Conservation (phyloP, 169 alveolate species). For the Plasmodium gaboni region DNA sequence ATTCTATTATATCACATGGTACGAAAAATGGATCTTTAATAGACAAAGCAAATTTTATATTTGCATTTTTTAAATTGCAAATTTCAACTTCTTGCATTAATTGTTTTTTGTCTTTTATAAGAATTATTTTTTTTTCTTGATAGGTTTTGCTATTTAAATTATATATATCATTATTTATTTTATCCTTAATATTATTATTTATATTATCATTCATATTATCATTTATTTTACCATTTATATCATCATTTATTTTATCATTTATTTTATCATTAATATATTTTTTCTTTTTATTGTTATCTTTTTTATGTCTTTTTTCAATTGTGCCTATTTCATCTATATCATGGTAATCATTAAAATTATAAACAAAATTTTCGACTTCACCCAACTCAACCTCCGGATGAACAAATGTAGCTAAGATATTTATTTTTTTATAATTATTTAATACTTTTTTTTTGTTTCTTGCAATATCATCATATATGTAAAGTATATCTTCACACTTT, state of each 20-base stretch:
- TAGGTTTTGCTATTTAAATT: background rate
- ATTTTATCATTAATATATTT: background rate
- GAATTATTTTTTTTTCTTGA: background rate
- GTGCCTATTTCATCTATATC: slow-evolving; percentile 5
- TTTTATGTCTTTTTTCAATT: background rate
- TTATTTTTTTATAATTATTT: slow-evolving; percentile 46
- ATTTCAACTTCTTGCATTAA: slow-evolving; percentile 68
- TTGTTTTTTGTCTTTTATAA: slow-evolving; percentile 20
- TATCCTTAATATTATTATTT: no score
- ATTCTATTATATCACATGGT: slow-evolving; percentile 40
- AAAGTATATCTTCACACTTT: slow-evolving; percentile 56
- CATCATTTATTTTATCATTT: background rate
- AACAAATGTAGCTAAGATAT: slow-evolving; percentile 47
- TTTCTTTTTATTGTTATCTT: background rate
- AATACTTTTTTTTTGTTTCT: slow-evolving; percentile 29
- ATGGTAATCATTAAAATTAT: slow-evolving; percentile 9
- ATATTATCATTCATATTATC: no score
- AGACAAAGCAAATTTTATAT: slow-evolving; percentile 39
- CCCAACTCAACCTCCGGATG: slow-evolving; percentile 62
- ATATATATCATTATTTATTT: background rate
- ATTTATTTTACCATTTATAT: background rate
- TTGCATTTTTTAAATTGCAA: slow-evolving; percentile 40
- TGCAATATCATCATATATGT: slow-evolving; percentile 35
- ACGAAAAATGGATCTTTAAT: slow-evolving; percentile 55
- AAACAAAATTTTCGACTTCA: slow-evolving; percentile 24